These are phyloP conservation scores for Lactarius deliciosus DNA, from an alignment of 768 basidiomycete genomes.

Conservation along the genomic window DNA sequence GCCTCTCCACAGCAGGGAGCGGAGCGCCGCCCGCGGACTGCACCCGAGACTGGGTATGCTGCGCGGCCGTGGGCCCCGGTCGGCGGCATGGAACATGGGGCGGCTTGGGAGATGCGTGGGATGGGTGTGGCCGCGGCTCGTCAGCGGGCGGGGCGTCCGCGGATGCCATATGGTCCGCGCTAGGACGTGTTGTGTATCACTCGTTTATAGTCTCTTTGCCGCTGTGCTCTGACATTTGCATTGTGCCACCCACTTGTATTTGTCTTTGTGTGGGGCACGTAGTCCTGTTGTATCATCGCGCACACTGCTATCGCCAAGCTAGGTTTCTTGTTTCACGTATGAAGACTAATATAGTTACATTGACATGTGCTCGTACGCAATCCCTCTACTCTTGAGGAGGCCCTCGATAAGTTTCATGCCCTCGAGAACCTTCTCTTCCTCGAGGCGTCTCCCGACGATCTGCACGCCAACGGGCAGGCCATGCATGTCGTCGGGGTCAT, in stretches of 20 bases:
- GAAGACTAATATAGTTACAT: background rate
- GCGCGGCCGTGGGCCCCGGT: background rate
- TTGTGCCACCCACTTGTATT: background rate
- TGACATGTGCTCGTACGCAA: conserved; percentile 6
- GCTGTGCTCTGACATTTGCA: background rate
- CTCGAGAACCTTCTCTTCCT: conserved; percentile 72
- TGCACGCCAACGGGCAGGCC: conserved; percentile 70
- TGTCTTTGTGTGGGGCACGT: background rate
- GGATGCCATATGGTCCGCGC: conserved; percentile 1
- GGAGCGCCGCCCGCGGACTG: background rate
- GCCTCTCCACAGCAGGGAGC: background rate
- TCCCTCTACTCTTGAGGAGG: conserved; percentile 15
- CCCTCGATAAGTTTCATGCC: conserved; percentile 61
- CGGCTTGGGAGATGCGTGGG: background rate
- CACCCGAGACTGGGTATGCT: background rate
- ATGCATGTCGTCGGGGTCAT: conserved; percentile 61
- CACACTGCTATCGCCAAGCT: background rate
- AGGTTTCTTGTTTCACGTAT: background rate
- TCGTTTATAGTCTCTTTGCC: background rate
- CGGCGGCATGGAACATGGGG: background rate
- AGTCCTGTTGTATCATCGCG: background rate
- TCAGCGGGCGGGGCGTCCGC: conserved; percentile 6
- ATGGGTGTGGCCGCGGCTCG: conserved; percentile 10
- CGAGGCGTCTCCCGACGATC: conserved; percentile 57
- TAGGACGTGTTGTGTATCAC: background rate